Percentiles rank a stretch among this genome's conserved stretches.
These are phyloP conservation scores for Aphanomyces stellatus DNA, from an alignment of 352 stramenopile genomes.

Conservation along the genomic window DNA sequence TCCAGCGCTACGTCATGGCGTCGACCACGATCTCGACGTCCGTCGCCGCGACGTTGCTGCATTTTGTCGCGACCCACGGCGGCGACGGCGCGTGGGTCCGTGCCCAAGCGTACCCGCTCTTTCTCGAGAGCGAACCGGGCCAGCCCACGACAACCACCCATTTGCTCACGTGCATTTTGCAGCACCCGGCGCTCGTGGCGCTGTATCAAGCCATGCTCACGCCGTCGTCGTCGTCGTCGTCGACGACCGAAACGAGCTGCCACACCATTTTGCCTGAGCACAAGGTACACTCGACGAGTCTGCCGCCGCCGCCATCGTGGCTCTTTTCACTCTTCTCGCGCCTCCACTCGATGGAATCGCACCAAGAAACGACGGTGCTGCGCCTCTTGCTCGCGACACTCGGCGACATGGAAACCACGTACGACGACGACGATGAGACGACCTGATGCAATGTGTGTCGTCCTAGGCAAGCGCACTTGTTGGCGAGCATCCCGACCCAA, in stretches of 20 bases:
- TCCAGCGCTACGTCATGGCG: neutral
- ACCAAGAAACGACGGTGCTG: conserved; percentile 4
- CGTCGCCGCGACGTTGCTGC: neutral
- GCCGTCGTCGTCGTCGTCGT: neutral
- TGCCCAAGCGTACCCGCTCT: neutral
- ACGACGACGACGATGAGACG: neutral
- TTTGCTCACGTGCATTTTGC: neutral
- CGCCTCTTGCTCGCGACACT: neutral
- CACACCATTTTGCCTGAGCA: neutral
- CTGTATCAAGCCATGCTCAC: neutral
- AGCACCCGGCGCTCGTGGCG: neutral
- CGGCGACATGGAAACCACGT: conserved; percentile 9
- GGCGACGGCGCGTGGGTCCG: too few species aligned
- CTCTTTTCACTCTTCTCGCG: conserved; percentile 9
- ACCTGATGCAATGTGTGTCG: neutral
- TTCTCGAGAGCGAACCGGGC: neutral
- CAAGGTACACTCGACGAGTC: neutral
- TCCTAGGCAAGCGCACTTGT: neutral
- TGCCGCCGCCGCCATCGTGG: neutral
- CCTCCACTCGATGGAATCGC: neutral
- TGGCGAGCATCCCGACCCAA: neutral
- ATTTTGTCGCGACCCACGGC: too few species aligned
- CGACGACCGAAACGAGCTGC: neutral
- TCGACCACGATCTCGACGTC: neutral
- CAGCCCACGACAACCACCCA: neutral